A percentile compares a stretch with the other conserved stretches of the same genome.
phyloP scores from a whole-genome alignment of 148 eudicot species.

The Camellia sinensis region DNA sequence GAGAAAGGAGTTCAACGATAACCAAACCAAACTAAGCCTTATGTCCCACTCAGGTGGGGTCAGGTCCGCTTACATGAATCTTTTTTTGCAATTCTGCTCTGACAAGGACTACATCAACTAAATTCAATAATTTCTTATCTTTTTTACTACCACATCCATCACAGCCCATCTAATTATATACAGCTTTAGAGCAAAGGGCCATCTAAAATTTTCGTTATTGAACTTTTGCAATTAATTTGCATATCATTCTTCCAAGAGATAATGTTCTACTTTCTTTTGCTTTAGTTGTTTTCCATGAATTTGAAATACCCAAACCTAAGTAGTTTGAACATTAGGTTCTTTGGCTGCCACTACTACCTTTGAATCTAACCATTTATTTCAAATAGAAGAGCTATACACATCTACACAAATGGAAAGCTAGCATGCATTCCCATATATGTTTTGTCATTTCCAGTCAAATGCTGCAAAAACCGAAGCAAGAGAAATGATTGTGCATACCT shows the following conservation, averaged over 20 bases:
- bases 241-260: background rate
- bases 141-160: too few species aligned
- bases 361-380: background rate
- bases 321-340: background rate
- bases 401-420: background rate
- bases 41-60: too few species aligned
- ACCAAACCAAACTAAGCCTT: too few species aligned
- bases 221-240: background rate
- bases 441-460: background rate
- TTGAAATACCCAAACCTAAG: constrained; percentile 2
- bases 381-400: background rate
- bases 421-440: too few species aligned
- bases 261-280: background rate
- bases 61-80: too few species aligned
- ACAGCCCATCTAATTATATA: too few species aligned
- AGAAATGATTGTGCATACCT: constrained; percentile 39
- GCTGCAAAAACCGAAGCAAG: background rate
- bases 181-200: background rate
- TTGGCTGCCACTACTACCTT: background rate
- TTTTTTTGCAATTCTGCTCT: too few species aligned
- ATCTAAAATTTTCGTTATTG: background rate
- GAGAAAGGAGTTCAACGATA: too few species aligned
- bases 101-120: too few species aligned
- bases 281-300: background rate
- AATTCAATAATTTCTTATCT: too few species aligned